Percentiles rank a stretch among this genome's conserved stretches.
Evolutionary conservation across 345 rosid genomes (phyloP).

Genomic region (Populus simonii): DNA sequence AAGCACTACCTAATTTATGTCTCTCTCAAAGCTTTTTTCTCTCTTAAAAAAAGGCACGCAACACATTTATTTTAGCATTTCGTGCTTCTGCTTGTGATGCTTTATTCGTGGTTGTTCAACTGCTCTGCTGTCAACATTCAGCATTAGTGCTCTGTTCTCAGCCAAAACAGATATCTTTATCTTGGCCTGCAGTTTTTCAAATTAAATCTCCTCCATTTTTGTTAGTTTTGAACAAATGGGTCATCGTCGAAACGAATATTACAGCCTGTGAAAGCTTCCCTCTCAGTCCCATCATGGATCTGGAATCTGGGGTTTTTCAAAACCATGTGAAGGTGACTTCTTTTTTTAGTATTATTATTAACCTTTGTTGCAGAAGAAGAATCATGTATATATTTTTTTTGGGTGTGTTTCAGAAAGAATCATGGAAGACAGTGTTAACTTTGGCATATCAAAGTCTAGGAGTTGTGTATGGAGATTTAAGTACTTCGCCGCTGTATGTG

Average conservation of each 20-base stretch:
- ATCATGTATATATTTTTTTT: background rate
- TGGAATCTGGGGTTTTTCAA: conserved; percentile 44
- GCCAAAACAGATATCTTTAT: background rate
- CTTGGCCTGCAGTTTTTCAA: background rate
- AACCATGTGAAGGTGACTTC: conserved; percentile 47
- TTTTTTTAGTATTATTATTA: conserved; percentile 5
- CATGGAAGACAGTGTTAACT: conserved; percentile 79
- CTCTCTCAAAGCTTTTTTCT: background rate
- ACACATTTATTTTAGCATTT: conserved; percentile 2
- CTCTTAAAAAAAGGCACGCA: background rate
- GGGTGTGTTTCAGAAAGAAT: conserved; percentile 51
- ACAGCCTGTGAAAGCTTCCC: conserved; percentile 19
- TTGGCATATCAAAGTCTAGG: conserved; percentile 86
- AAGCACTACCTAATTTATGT: background rate
- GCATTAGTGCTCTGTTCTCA: background rate
- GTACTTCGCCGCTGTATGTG: conserved; percentile 80
- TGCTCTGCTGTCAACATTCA: conserved; percentile 25
- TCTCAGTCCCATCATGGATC: conserved; percentile 51
- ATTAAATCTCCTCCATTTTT: background rate
- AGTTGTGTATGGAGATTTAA: conserved; percentile 93
- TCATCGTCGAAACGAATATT: conserved; percentile 29
- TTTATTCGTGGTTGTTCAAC: conserved; percentile 40
- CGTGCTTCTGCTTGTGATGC: conserved; percentile 16
- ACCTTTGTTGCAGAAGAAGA: background rate
- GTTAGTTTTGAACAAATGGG: conserved; percentile 23